Percentiles rank a stretch among this genome's conserved stretches.
These are phyloP conservation scores for Trichoderma sp. DNA, from an alignment of 2,329 filamentous ascomycete genomes.

Conservation along the genomic window DNA sequence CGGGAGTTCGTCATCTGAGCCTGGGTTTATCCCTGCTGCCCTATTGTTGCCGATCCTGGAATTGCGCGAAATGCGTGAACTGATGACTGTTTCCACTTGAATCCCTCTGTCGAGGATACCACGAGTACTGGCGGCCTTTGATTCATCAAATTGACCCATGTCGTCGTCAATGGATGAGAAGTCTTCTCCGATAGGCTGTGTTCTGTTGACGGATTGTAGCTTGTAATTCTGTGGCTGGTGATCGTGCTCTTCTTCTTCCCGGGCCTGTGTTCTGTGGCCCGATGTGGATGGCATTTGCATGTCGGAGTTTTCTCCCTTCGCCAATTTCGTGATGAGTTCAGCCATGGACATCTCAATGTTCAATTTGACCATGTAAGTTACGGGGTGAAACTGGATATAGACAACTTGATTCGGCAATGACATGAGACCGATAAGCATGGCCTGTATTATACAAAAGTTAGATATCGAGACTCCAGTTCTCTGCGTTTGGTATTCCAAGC, in stretches of 20 bases:
- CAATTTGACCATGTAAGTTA: slow-evolving; percentile 52
- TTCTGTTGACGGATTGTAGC: background rate
- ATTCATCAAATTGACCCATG: background rate
- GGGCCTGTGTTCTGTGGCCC: background rate
- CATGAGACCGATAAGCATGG: slow-evolving; percentile 14
- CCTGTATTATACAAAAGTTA: background rate
- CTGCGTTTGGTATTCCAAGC: background rate
- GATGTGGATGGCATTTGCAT: slow-evolving; percentile 7
- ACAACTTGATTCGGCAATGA: slow-evolving; percentile 31
- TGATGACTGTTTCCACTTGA: slow-evolving; percentile 6
- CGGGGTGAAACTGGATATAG: slow-evolving; percentile 51
- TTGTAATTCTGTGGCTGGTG: background rate
- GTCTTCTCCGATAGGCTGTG: background rate
- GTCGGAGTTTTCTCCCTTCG: background rate
- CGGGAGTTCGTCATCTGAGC: slow-evolving; percentile 6
- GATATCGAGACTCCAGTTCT: background rate
- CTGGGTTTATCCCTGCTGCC: background rate
- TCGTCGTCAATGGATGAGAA: slow-evolving; percentile 10
- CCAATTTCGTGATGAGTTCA: slow-evolving; percentile 46
- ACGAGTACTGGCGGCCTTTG: background rate
- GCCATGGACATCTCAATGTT: slow-evolving; percentile 55
- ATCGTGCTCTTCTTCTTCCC: background rate
- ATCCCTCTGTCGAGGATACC: background rate
- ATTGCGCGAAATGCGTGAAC: background rate
- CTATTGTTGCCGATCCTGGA: background rate